Conservation (phyloP, 129 eudicot species). For the Scalesia atractyloides region DNA sequence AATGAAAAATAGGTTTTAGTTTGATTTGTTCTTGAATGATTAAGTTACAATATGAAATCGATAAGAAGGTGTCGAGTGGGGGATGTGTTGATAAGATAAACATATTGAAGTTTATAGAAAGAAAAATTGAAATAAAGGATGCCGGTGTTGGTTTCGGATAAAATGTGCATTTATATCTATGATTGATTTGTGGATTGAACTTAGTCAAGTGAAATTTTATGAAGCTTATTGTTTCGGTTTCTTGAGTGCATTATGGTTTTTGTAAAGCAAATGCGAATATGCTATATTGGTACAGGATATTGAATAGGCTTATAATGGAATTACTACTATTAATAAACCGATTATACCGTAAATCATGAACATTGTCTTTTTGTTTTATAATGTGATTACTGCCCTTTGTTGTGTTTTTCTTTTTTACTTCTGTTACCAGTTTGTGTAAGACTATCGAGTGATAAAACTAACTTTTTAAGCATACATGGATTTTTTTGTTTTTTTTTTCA, state of each 20-base stretch:
- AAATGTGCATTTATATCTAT: conserved; percentile 7
- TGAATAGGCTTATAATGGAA: neutral
- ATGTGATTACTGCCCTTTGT: no score
- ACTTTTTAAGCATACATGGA: neutral
- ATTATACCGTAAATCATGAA: neutral
- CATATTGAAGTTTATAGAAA: neutral
- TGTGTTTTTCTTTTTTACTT: neutral
- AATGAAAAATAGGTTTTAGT: neutral
- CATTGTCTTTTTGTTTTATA: neutral
- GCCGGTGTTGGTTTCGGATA: neutral
- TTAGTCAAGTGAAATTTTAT: no score
- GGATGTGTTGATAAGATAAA: neutral
- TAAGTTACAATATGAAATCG: neutral
- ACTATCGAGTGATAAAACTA: conserved; percentile 6
- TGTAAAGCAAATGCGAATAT: neutral
- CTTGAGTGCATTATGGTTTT: neutral
- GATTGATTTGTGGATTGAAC: neutral
- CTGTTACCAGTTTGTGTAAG: neutral
- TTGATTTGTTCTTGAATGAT: conserved; percentile 3
- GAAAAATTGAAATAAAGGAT: neutral
- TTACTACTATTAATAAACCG: neutral
- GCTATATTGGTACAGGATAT: neutral
- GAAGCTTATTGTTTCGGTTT: neutral
- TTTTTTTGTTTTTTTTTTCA: conserved; percentile 38
- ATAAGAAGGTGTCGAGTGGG: neutral